Evolutionary conservation across 2,329 filamentous ascomycete species (phyloP).

Genomic region (Stagonosporopsis vannaccii): DNA sequence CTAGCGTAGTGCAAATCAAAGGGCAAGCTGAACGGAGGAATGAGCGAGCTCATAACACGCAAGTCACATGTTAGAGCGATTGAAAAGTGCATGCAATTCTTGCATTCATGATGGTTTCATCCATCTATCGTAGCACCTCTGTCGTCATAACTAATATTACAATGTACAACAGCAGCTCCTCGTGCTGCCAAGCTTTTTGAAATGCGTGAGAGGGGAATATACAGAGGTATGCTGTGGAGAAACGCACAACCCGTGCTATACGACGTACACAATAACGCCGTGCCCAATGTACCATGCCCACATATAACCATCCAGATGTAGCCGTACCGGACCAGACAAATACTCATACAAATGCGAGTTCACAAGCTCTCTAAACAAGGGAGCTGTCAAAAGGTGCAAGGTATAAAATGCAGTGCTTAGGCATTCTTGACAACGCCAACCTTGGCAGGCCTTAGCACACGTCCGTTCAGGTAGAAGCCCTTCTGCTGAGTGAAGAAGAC

Average conservation of each 20-base stretch:
- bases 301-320: conserved; percentile 15
- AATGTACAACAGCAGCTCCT: conserved; percentile 13
- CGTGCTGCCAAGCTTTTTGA: conserved; percentile 9
- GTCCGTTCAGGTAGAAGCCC: conserved; percentile 92
- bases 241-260: conserved; percentile 4
- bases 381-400: not conserved
- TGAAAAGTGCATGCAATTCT: conserved; percentile 1
- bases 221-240: conserved; percentile 8
- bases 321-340: conserved; percentile 13
- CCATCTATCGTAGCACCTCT: conserved; percentile 12
- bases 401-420: conserved; percentile 31
- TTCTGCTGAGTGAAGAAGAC: conserved; percentile 95
- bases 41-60: not conserved
- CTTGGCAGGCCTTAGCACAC: conserved; percentile 89
- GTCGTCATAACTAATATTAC: conserved; percentile 21
- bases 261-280: conserved; percentile 17
- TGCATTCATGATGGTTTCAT: conserved; percentile 11
- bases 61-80: not conserved
- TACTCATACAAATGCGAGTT: conserved; percentile 15
- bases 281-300: conserved; percentile 20
- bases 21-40: conserved; percentile 5
- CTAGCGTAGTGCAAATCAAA: conserved; percentile 2
- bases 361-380: conserved; percentile 1
- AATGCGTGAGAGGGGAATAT: conserved; percentile 24
- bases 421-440: conserved; percentile 93